phyloP scores from a whole-genome alignment of 2,329 filamentous ascomycete species.

The Orbilia brochopaga region DNA sequence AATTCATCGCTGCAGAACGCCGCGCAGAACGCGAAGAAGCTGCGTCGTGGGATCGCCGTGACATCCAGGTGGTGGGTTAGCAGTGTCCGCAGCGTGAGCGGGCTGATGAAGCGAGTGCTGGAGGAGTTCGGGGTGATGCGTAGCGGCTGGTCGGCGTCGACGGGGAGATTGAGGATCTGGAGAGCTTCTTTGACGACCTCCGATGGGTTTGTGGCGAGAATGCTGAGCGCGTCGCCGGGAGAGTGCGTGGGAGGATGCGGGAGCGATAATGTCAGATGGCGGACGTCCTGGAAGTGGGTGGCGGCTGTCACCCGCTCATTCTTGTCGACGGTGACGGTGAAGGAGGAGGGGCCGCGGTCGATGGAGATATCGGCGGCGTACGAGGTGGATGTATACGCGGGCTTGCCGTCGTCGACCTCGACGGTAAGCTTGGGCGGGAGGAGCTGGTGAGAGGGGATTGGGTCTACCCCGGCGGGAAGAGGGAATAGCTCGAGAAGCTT shows the following conservation, averaged over 20 bases:
- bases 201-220: slow-evolving; percentile 87
- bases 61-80: slow-evolving; percentile 86
- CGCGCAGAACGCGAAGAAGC: slow-evolving; percentile 79
- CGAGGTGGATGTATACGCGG: slow-evolving; percentile 1
- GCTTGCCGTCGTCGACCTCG: slow-evolving; percentile 56
- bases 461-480: slow-evolving; percentile 68
- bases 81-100: slow-evolving; percentile 72
- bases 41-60: slow-evolving; percentile 82
- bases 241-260: slow-evolving; percentile 61
- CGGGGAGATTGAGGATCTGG: slow-evolving; percentile 76
- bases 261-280: slow-evolving; percentile 70
- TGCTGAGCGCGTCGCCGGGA: slow-evolving; percentile 79
- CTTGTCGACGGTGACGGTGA: slow-evolving; percentile 65
- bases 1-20: slow-evolving; percentile 74
- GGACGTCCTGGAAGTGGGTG: slow-evolving; percentile 92
- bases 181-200: slow-evolving; percentile 80
- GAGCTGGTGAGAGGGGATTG: slow-evolving; percentile 75
- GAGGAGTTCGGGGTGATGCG: slow-evolving; percentile 56
- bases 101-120: slow-evolving; percentile 53
- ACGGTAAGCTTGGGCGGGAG: slow-evolving; percentile 77
- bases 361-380: slow-evolving; percentile 32
- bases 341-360: slow-evolving; percentile 31
- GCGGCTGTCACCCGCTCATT: slow-evolving; percentile 77
- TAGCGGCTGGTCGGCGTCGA: slow-evolving; percentile 74
- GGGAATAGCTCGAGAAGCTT: slow-evolving; percentile 72